Percentiles rank a stretch among this genome's conserved stretches.
These are phyloP conservation scores for Trypanosoma congolense DNA, from an alignment of 208 protist species.

Conservation along the genomic window DNA sequence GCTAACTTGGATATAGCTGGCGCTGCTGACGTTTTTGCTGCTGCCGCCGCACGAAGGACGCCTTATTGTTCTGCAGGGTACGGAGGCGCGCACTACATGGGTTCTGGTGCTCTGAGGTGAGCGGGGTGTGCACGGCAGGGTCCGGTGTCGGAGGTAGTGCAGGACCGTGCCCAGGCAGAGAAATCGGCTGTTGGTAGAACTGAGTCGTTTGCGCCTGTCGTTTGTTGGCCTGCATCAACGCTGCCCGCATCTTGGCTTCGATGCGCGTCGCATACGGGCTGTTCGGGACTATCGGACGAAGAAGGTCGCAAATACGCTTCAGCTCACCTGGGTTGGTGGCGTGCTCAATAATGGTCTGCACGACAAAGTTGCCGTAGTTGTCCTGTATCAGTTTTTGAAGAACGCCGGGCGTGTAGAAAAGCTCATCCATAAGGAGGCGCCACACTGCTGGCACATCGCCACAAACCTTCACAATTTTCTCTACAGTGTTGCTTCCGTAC, in stretches of 20 bases:
- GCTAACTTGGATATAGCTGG: too few relatives aligned
- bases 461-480: constrained; percentile 66
- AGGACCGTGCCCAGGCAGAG: too few relatives aligned
- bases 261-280: constrained; percentile 60
- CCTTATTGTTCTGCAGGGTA: too few relatives aligned
- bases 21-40: too few relatives aligned
- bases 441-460: constrained; percentile 58
- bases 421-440: constrained; percentile 68
- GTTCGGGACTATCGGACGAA: constrained; percentile 42
- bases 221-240: constrained; percentile 8
- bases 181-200: not conserved
- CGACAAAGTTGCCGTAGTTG: constrained; percentile 83
- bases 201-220: not conserved
- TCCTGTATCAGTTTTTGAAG: constrained; percentile 72
- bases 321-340: constrained; percentile 45
- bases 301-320: constrained; percentile 62
- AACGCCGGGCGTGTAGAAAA: constrained; percentile 75
- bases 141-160: too few relatives aligned
- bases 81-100: too few relatives aligned
- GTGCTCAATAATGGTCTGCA: constrained; percentile 69
- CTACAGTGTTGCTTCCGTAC: constrained; percentile 82
- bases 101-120: too few relatives aligned
- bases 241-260: constrained; percentile 56
- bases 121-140: too few relatives aligned
- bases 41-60: too few relatives aligned